Base-by-base conservation (phyloP, 176 grass and related monocot species). In the Aechmea fasciata region DNA sequence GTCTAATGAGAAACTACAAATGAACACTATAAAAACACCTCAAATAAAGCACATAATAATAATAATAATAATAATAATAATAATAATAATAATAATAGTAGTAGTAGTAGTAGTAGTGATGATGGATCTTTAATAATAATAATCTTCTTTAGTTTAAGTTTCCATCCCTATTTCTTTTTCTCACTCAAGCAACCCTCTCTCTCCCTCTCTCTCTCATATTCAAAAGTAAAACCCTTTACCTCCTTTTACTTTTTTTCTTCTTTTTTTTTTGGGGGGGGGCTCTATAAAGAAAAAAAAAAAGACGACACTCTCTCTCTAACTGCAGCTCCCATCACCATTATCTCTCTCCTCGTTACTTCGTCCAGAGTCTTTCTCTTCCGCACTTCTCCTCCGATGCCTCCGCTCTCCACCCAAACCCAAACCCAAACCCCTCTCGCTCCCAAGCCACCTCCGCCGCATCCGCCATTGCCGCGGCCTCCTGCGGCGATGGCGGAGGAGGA, bases 361-460 rank as follows among this genome's bases (percentile, higher is more conserved):
- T 67, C 1, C 10, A 13, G 11, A 63, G 73, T 54, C 48, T 75
- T 66, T 67, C 73, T 22, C 63, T 49, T 15, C 62, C 63, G 13
- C 73, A 75, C 73, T 75, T 33, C 25, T 67, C 63, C 63, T 54
- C 9, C 52, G 73, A 75, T 75, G 73, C 72, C 61, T 13, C 47
- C 72, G 54, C 33, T 41, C 33, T 65, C 14, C 65, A 47, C 65
- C 24, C 11, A 15, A 67, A 26, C 65, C 24, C 11, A 15, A 67
- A 26, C 65, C 65, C 65, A 49, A 49, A 67, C 48, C 14, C 33
- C 65, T 47, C 28, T 29, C 28, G 33, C 12, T 41, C 48, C 55
- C n/a, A 61, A 10, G 17, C 55, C 55, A 22, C 9, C 55, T 18
- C 7, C 20, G n/a, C 55, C 7, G 15, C 55, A 15, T 9, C 15